phyloP scores from a whole-genome alignment of 495 filamentous ascomycete species.

The Penicillium canariense region DNA sequence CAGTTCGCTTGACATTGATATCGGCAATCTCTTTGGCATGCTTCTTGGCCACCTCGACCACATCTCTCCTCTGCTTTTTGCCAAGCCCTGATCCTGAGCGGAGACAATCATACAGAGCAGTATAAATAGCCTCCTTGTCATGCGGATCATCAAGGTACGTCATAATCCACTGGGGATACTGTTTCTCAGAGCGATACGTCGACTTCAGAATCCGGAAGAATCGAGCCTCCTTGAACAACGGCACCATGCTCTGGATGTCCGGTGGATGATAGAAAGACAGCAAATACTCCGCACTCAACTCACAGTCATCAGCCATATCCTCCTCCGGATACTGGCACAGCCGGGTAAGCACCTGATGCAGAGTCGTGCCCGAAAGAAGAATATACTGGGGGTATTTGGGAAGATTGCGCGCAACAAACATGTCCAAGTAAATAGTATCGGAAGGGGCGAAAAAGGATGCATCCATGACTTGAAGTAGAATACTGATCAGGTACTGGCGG shows the following conservation, averaged over 20 bases:
- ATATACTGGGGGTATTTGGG: conserved; percentile 97
- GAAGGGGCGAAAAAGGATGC: conserved; percentile 65
- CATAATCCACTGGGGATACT: conserved; percentile 74
- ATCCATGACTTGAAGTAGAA: conserved; percentile 85
- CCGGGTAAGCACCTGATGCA: conserved; percentile 76
- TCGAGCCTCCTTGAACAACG: conserved; percentile 71
- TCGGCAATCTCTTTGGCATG: conserved; percentile 66
- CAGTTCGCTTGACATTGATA: conserved; percentile 66
- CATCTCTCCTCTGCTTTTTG: conserved; percentile 71
- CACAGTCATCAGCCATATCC: conserved; percentile 88
- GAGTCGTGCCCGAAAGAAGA: conserved; percentile 77
- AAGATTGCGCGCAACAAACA: conserved; percentile 95
- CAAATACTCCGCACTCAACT: conserved; percentile 92
- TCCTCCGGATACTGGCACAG: conserved; percentile 79
- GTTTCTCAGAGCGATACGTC: conserved; percentile 75
- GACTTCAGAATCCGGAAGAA: conserved; percentile 95
- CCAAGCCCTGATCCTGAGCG: conserved; percentile 65
- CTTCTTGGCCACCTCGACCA: conserved; percentile 66
- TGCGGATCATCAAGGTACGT: conserved; percentile 85
- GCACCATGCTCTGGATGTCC: conserved; percentile 70
- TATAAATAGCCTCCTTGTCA: conserved; percentile 69
- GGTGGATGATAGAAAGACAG: conserved; percentile 90
- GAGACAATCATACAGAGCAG: conserved; percentile 77
- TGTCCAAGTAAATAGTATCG: conserved; percentile 91
- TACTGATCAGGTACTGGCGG: conserved; percentile 85